A percentile compares a stretch with the other conserved stretches of the same genome.
These are phyloP conservation scores for Ajuga reptans DNA, from an alignment of 305 asterid genomes.

Conservation along the genomic window DNA sequence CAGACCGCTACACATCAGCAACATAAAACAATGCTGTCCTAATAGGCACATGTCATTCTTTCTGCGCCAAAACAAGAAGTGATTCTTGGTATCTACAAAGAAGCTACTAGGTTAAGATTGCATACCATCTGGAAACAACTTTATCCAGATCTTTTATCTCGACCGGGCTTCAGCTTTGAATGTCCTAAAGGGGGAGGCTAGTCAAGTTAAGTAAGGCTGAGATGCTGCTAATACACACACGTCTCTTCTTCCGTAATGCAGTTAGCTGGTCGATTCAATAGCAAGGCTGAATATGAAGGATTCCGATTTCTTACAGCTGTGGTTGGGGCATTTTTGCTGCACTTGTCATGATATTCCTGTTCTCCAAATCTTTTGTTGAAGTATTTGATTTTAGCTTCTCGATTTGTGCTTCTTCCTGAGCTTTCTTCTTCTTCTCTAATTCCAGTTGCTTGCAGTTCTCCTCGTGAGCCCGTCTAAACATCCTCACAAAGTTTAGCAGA, in stretches of 20 bases:
- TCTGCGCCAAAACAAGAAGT: slow-evolving; percentile 7
- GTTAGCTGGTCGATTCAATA: neutral
- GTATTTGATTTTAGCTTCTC: slow-evolving; percentile 28
- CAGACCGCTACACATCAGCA: slow-evolving; percentile 11
- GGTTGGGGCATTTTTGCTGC: slow-evolving; percentile 22
- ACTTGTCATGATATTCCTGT: slow-evolving; percentile 16
- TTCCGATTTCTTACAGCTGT: slow-evolving; percentile 9
- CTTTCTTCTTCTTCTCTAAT: slow-evolving; percentile 69
- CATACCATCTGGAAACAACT: slow-evolving; percentile 4
- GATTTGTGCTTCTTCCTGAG: slow-evolving; percentile 49
- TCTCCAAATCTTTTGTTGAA: slow-evolving; percentile 26
- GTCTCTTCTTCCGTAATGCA: neutral
- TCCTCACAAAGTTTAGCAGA: slow-evolving; percentile 60
- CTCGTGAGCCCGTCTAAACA: slow-evolving; percentile 54
- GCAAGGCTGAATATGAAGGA: neutral
- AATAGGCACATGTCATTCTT: neutral
- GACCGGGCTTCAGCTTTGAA: neutral
- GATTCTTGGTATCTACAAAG: slow-evolving; percentile 7
- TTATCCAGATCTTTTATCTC: neutral
- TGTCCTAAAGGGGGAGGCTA: neutral
- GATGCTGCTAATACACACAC: neutral
- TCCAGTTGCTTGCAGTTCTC: slow-evolving; percentile 76
- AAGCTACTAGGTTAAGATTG: neutral
- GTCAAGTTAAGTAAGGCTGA: neutral
- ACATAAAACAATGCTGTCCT: neutral